Base-by-base conservation (phyloP, 1,139 yeast species). In the Candida sp. region DNA sequence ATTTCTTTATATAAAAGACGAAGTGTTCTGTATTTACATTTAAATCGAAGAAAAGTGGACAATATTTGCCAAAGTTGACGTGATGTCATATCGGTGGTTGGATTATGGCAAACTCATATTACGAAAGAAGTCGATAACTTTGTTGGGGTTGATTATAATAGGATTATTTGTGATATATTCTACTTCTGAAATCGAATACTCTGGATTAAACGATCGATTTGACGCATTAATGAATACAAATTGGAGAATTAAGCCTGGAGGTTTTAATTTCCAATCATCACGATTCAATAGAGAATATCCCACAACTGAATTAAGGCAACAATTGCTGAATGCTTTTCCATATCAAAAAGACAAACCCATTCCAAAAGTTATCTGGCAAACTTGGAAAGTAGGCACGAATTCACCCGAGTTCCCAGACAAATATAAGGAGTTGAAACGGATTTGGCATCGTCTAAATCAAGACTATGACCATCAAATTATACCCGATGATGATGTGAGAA, bases 401-500 rank as follows among this genome's bases (percentile, higher is more conserved):
- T 33, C 34, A 21, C 30, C 7, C 32, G 15, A 38, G 38, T 27
- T 21, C 42, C 41, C 25, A 27, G 33, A 27, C n/a, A 57, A 61
- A 9, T 81, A 79, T 51, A 60, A 53, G 36, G 43, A 51, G 40
- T 58, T 63, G 44, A 70, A 74, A 67, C 42, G 63, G 52, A 48
- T 68, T 9, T 90, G 97, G 97, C 67, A 73, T 1, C 63, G 65
- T 5, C 61, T 66, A 37, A 84, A 83, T 57, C 79, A 80, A 0
- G 81, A 72, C 1, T 83, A 82, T 63, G 79, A 78, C 19, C 91
- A 88, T 59, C 81, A 82, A 50, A 74, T 90, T 42, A 68, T 90
- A 35, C 75, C 86, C 19, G 97, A 90, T 56, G 77, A 73, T 27
- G 78, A 81, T 21, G 81, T 95, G 12, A 73, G 73, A 30, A 81